phyloP scores from a whole-genome alignment of 2,329 filamentous ascomycete genomes.

The Knufia petricola region DNA sequence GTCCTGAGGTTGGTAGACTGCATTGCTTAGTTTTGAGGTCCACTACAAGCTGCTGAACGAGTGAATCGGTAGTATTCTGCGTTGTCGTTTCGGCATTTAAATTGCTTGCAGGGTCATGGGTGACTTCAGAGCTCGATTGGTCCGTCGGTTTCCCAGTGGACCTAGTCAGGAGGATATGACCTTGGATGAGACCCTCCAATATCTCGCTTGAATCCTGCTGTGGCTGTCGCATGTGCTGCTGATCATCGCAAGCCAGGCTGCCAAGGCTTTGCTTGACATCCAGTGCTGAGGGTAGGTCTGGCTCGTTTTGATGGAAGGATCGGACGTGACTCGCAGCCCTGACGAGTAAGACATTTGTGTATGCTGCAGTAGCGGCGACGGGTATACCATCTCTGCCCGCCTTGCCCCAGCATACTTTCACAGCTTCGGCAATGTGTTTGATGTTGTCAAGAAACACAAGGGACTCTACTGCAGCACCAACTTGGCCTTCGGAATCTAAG shows the following conservation, averaged over 20 bases:
- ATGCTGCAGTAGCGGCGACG: conserved; percentile 19
- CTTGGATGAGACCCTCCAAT: not conserved
- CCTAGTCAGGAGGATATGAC: not conserved
- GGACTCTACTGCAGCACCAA: conserved; percentile 11
- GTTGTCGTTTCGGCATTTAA: not conserved
- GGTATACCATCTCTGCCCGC: conserved; percentile 18
- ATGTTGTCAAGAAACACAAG: conserved; percentile 13
- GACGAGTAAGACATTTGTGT: conserved; percentile 10
- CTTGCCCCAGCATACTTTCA: conserved; percentile 19
- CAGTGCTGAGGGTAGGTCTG: conserved; percentile 13
- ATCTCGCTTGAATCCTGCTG: not conserved
- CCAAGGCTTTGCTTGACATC: conserved; percentile 19
- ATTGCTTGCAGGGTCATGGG: not conserved
- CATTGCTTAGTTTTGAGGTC: not conserved
- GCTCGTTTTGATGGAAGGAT: conserved; percentile 6
- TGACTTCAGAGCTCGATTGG: not conserved
- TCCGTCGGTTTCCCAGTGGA: not conserved
- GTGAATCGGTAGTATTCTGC: not conserved
- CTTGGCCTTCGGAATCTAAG: conserved; percentile 13
- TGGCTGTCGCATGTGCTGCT: conserved; percentile 15
- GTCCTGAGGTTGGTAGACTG: not conserved
- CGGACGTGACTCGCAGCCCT: conserved; percentile 12
- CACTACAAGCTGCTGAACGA: conserved; percentile 10
- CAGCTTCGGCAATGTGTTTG: conserved; percentile 9
- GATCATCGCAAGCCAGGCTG: conserved; percentile 4